Conservation (phyloP, 495 filamentous ascomycete species). For the Xylaria flabelliformis region DNA sequence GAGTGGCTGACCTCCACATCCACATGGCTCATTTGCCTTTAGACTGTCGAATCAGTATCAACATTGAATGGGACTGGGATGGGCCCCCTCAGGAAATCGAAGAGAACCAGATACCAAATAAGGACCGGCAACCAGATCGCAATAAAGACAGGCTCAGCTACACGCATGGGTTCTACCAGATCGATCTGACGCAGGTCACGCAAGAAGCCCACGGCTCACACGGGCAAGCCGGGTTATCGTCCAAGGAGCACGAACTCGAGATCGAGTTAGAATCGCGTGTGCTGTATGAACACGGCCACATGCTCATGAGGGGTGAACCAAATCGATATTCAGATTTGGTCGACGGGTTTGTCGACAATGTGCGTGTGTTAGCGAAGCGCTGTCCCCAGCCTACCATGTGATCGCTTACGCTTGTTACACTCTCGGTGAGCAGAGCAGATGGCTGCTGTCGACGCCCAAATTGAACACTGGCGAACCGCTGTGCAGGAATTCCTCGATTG, state of each 20-base stretch:
- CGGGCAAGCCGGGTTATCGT: slow-evolving; percentile 20
- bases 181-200: slow-evolving; percentile 88
- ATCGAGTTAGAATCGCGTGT: slow-evolving; percentile 75
- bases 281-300: slow-evolving; percentile 71
- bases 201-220: slow-evolving; percentile 23
- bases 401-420: not conserved
- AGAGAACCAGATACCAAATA: slow-evolving; percentile 42
- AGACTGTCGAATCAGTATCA: slow-evolving; percentile 89
- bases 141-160: slow-evolving; percentile 92
- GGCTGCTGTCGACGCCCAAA: too few relatives aligned
- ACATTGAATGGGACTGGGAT: slow-evolving; percentile 86
- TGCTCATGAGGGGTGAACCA: slow-evolving; percentile 61
- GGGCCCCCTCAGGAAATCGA: slow-evolving; percentile 66
- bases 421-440: not conserved
- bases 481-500: too few relatives aligned
- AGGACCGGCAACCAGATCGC: slow-evolving; percentile 63
- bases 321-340: slow-evolving; percentile 77
- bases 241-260: slow-evolving; percentile 89
- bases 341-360: slow-evolving; percentile 84
- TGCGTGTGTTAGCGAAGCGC: slow-evolving; percentile 67
- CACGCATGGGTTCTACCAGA: slow-evolving; percentile 79
- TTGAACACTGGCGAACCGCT: too few relatives aligned
- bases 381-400: slow-evolving; percentile 27
- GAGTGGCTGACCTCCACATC: slow-evolving; percentile 83
- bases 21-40: slow-evolving; percentile 73